phyloP scores from a whole-genome alignment of 106 monocot genomes.

The Dendrobium chrysotoxum region DNA sequence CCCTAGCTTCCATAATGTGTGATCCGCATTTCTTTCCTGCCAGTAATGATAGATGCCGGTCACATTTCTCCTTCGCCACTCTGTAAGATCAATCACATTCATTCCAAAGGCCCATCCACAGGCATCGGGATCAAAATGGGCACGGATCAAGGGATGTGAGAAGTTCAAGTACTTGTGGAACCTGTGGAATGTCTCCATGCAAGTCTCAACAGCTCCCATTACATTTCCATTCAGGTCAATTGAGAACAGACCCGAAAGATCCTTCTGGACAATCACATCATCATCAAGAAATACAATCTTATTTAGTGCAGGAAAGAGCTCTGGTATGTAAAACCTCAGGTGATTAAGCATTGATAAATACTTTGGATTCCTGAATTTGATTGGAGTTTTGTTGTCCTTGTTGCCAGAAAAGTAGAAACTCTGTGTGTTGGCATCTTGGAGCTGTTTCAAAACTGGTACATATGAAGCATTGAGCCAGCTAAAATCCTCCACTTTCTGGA shows the following conservation, averaged over 20 bases:
- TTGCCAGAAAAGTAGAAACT: slow-evolving; percentile 11
- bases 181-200: slow-evolving; percentile 29
- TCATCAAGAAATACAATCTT: slow-evolving; percentile 32
- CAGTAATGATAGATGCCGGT: slow-evolving; percentile 33
- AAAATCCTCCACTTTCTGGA: slow-evolving; percentile 33
- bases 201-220: slow-evolving; percentile 34
- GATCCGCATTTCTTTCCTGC: slow-evolving; percentile 30
- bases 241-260: slow-evolving; percentile 20
- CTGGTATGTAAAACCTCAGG: slow-evolving; percentile 31
- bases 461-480: slow-evolving; percentile 31
- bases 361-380: slow-evolving; percentile 30
- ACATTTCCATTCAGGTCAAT: slow-evolving; percentile 27
- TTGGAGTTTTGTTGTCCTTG: slow-evolving; percentile 17
- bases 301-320: slow-evolving; percentile 22
- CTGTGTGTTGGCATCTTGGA: slow-evolving; percentile 6
- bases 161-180: slow-evolving; percentile 31
- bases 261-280: slow-evolving; percentile 29
- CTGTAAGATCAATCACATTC: slow-evolving; percentile 25
- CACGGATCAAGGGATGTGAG: slow-evolving; percentile 22
- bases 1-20: slow-evolving; percentile 27
- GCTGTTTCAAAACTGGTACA: slow-evolving; percentile 15
- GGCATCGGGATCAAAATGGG: slow-evolving; percentile 21
- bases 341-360: slow-evolving; percentile 34
- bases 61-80: slow-evolving; percentile 24
- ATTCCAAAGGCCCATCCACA: slow-evolving; percentile 39